Evolutionary conservation across 208 protist genomes (phyloP), one percentile per base, ranked within the genome.

Genomic region (Crithidia thermophila): DNA sequence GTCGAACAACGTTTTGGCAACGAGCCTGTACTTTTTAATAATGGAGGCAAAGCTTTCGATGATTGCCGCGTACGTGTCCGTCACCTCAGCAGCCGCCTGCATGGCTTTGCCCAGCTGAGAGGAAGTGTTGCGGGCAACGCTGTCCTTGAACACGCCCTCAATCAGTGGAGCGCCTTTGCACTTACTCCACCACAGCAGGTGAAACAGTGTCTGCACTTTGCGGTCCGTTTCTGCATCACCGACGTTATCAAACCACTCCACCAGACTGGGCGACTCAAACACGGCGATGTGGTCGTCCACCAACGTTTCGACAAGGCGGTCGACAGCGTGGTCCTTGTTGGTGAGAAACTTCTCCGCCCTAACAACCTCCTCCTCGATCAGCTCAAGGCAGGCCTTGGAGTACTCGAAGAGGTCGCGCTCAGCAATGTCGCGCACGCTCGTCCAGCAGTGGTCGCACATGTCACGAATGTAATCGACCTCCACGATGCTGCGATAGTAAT

Each of bases 391-490:
- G 14, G 45, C 25, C 9, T 52, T 55, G 13, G 52, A 18, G 30
- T 81, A 82, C 13, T 50, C 31, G 20, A 55, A 59, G 21, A 73
- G n/a, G 34, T 69, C 69, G 10, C 30, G 10, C n/a, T 58, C 43
- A 5, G 39, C 20, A 8, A 68, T 25, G 16, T 34, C 37, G 40
- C 55, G 31, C 0, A 64, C 66, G 58, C 67, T 72, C 11, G 40
- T 49, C 31, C 30, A 13, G 59, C 68, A 82, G 51, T 72, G 68
- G 33, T 49, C 42, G n/a, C 66, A 56, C 67, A 82, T 73, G 42
- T 82, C 65, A 4, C 51, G 39, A 23, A 77, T 56, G 60, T 82
- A 86, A 27, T 61, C 59, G 2, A 33, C 37, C 57, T 86, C 81
- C 8, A 86, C 50, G 7, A 86, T 61, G 21, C 13, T 65, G 21